These are phyloP conservation scores for Medicago lupulina DNA, from an alignment of 306 rosid species.

Conservation along the genomic window DNA sequence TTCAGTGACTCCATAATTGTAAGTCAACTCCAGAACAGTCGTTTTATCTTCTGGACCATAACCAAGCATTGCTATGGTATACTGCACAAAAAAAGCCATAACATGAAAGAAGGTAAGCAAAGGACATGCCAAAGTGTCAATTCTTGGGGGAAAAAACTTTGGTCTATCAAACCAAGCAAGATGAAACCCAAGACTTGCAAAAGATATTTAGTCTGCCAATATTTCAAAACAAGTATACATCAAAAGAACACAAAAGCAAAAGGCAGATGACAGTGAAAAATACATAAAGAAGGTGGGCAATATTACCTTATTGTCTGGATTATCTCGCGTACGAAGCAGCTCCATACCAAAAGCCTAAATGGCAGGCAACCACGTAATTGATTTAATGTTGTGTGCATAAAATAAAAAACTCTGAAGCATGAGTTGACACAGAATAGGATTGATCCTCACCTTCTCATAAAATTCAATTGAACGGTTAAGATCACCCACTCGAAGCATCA, in stretches of 20 bases:
- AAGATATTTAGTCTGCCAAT: conserved; percentile 18
- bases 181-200: conserved; percentile 8
- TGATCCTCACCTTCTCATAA: conserved; percentile 80
- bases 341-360: conserved; percentile 95
- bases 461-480: conserved; percentile 90
- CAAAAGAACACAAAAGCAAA: conserved; percentile 28
- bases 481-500: conserved; percentile 99
- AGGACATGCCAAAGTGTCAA: conserved; percentile 27
- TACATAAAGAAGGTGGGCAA: conserved; percentile 18
- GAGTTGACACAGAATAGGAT: conserved; percentile 21
- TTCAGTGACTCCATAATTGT: conserved; percentile 91
- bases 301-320: conserved; percentile 91
- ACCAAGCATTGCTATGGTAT: conserved; percentile 87
- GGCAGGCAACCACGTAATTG: conserved; percentile 32
- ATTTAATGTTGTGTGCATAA: conserved; percentile 16
- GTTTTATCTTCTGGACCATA: conserved; percentile 97
- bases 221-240: conserved; percentile 32
- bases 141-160: conserved; percentile 14
- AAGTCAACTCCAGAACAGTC: conserved; percentile 90
- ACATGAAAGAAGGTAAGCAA: conserved; percentile 34
- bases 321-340: conserved; percentile 88
- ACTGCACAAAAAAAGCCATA: conserved; percentile 51
- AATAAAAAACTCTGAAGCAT: conserved; percentile 1
- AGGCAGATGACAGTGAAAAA: not conserved
- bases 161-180: conserved; percentile 35